Conservation (phyloP, 257 asterid species). For the Primulina huaijiensis region DNA sequence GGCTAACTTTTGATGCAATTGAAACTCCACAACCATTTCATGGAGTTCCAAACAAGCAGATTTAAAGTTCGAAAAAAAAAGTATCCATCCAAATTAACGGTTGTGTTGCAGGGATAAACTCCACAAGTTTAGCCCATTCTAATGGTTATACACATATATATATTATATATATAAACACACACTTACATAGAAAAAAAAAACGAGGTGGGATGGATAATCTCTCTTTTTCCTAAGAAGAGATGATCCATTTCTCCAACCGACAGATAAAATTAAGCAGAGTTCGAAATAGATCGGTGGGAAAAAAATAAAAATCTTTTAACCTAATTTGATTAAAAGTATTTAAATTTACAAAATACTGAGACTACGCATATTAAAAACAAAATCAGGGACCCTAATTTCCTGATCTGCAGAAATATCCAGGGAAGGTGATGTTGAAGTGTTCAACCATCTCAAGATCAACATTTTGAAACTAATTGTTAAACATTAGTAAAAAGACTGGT, state of each 20-base stretch:
- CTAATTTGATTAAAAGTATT: constrained; percentile 36
- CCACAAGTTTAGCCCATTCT: constrained; percentile 39
- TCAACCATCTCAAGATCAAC: constrained; percentile 33
- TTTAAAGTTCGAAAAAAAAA: constrained; percentile 1
- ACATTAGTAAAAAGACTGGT: constrained; percentile 22
- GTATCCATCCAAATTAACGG: constrained; percentile 18
- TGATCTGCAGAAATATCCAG: constrained; percentile 13
- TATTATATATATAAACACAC: neutral
- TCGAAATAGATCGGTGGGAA: neutral
- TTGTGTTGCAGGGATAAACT: constrained; percentile 38
- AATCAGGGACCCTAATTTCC: constrained; percentile 30
- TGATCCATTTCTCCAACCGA: constrained; percentile 29
- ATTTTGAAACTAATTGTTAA: constrained; percentile 42
- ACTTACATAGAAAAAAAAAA: neutral
- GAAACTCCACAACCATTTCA: constrained; percentile 54
- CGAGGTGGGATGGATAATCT: constrained; percentile 24
- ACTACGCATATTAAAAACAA: constrained; percentile 41
- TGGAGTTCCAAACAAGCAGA: constrained; percentile 41
- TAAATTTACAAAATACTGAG: constrained; percentile 53
- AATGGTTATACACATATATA: neutral
- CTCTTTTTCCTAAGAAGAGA: constrained; percentile 44
- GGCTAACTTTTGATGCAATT: constrained; percentile 54
- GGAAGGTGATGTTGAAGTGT: constrained; percentile 26
- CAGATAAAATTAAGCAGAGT: constrained; percentile 5
- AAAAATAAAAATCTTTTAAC: neutral